Conservation (phyloP, 73 alveolate genomes). For the Paramecium tetraurelia region DNA sequence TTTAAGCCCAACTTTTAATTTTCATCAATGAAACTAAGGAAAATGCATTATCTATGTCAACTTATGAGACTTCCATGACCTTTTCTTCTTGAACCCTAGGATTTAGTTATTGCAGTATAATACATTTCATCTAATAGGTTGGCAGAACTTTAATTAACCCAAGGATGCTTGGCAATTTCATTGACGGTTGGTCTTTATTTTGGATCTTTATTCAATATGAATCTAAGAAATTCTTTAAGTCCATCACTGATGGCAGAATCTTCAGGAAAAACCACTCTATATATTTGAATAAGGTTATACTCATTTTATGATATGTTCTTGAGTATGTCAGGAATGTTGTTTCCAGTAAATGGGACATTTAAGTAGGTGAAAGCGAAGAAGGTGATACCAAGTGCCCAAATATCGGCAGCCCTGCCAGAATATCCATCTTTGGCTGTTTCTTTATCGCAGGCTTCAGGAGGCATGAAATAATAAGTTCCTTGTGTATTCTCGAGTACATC, state of each 20-base stretch:
- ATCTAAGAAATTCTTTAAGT: conserved; percentile 65
- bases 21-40: conserved; percentile 22
- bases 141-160: conserved; percentile 38
- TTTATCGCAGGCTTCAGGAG: conserved; percentile 94
- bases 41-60: conserved; percentile 38
- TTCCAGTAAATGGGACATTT: conserved; percentile 86
- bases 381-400: conserved; percentile 97
- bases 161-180: conserved; percentile 29
- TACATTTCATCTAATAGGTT: conserved; percentile 50
- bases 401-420: conserved; percentile 95
- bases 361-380: conserved; percentile 82
- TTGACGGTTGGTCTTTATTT: conserved; percentile 63
- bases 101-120: background rate
- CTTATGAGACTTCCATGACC: background rate
- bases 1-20: conserved; percentile 35
- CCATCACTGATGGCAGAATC: conserved; percentile 72
- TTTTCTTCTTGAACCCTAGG: background rate
- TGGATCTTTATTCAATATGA: conserved; percentile 87
- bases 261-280: conserved; percentile 66
- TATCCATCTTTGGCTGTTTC: conserved; percentile 69
- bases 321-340: conserved; percentile 76
- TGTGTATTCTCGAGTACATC: conserved; percentile 81
- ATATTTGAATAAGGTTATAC: background rate
- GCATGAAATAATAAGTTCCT: conserved; percentile 94
- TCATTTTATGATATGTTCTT: conserved; percentile 64